Percentiles rank a stretch among this genome's conserved stretches.
phyloP scores from a whole-genome alignment of 768 basidiomycete species.

The Mycena crocata region DNA sequence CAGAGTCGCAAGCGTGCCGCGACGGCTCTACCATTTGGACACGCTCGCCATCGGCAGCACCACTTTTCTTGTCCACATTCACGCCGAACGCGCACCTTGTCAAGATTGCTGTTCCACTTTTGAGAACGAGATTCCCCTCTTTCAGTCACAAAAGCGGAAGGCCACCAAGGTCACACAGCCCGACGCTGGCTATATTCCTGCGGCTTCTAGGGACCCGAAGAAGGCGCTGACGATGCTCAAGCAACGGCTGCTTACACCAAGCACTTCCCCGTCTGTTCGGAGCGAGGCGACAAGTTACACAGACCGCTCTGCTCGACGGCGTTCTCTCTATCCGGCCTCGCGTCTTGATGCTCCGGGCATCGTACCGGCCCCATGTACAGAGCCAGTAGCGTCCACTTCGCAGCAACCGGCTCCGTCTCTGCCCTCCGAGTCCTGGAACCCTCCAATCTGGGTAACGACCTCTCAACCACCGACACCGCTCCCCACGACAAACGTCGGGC shows the following conservation, averaged over 20 bases:
- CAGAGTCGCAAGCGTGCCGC: constrained; percentile 76
- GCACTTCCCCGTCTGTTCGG: constrained; percentile 42
- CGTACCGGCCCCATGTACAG: constrained; percentile 30
- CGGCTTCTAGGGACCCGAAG: constrained; percentile 61
- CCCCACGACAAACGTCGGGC: constrained; percentile 71
- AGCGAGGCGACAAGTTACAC: constrained; percentile 53
- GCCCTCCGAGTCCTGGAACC: constrained; percentile 35
- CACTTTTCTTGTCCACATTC: constrained; percentile 77
- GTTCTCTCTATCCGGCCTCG: constrained; percentile 66
- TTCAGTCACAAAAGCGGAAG: constrained; percentile 45
- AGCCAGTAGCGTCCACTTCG: constrained; percentile 17
- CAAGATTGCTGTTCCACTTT: constrained; percentile 65
- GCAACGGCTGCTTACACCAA: constrained; percentile 69
- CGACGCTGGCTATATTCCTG: constrained; percentile 39
- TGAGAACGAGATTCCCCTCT: constrained; percentile 71
- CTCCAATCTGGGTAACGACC: constrained; percentile 33
- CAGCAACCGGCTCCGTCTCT: constrained; percentile 17
- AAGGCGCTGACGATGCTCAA: constrained; percentile 75
- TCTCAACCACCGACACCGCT: constrained; percentile 63
- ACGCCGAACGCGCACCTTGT: constrained; percentile 71
- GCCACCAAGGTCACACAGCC: constrained; percentile 42
- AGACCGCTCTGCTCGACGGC: constrained; percentile 79
- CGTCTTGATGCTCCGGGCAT: constrained; percentile 67
- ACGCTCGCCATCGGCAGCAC: constrained; percentile 76
- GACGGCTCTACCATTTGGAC: constrained; percentile 72